Evolutionary conservation across 2,329 filamentous ascomycete genomes (phyloP).

Genomic region (Colletotrichum spinosum): DNA sequence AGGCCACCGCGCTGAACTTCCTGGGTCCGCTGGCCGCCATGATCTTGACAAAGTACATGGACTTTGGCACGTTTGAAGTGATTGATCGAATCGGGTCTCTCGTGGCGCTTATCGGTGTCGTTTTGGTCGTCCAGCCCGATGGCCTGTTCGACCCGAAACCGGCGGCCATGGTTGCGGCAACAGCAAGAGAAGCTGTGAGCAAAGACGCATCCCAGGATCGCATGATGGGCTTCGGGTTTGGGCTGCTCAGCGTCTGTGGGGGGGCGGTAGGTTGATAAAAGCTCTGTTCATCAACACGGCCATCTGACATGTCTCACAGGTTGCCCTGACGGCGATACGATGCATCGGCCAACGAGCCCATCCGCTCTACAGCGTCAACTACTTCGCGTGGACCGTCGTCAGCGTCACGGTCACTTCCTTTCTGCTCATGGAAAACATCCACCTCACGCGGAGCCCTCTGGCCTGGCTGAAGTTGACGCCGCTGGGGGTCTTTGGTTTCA

Average conservation of each 20-base stretch:
- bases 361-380: constrained; percentile 20
- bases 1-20: constrained; percentile 31
- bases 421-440: constrained; percentile 12
- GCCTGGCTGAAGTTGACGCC: constrained; percentile 25
- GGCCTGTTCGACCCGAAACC: constrained; percentile 8
- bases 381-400: constrained; percentile 28
- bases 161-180: background rate
- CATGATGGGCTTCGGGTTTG: constrained; percentile 30
- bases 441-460: constrained; percentile 12
- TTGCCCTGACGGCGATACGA: constrained; percentile 24
- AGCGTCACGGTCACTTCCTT: constrained; percentile 4
- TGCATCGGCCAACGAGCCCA: constrained; percentile 18
- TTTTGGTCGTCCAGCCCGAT: constrained; percentile 29
- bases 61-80: constrained; percentile 22
- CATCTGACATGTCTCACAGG: background rate
- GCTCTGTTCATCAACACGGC: too few relatives aligned
- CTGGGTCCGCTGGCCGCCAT: constrained; percentile 26
- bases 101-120: constrained; percentile 20
- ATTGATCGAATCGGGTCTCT: constrained; percentile 17
- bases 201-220: background rate
- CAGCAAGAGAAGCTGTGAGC: background rate
- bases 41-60: constrained; percentile 24
- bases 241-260: constrained; percentile 18
- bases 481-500: constrained; percentile 27
- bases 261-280: constrained; percentile 8